phyloP scores from a whole-genome alignment of 1,284 basidiomycete genomes.

The Ganoderma boninense region DNA sequence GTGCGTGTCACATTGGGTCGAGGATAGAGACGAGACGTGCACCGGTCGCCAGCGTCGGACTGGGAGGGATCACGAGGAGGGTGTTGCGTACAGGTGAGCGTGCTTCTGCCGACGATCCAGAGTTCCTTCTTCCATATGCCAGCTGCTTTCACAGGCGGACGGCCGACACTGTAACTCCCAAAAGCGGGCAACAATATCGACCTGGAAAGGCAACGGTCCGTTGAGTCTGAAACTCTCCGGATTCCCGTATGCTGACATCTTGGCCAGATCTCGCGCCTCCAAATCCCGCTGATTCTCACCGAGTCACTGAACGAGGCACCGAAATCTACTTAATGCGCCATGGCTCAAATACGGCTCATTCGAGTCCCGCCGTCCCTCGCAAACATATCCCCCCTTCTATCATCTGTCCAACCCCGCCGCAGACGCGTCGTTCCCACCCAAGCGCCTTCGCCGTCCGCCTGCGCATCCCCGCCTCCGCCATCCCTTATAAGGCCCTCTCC shows the following conservation, averaged over 20 bases:
- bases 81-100: constrained; percentile 28
- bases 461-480: constrained; percentile 34
- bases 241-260: constrained; percentile 30
- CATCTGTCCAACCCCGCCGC: constrained; percentile 29
- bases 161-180: constrained; percentile 29
- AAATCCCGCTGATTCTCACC: constrained; percentile 33
- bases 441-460: constrained; percentile 30
- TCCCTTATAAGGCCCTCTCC: constrained; percentile 36
- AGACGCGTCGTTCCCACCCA: constrained; percentile 30
- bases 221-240: constrained; percentile 32
- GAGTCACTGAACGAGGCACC: constrained; percentile 34
- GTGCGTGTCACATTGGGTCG: constrained; percentile 23
- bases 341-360: constrained; percentile 33
- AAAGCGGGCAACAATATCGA: constrained; percentile 25
- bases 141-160: constrained; percentile 21
- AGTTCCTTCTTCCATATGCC: constrained; percentile 30
- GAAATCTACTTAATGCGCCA: constrained; percentile 32
- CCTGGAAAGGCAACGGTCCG: constrained; percentile 30
- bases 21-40: constrained; percentile 20
- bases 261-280: constrained; percentile 29
- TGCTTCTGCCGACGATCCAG: constrained; percentile 35
- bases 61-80: constrained; percentile 28
- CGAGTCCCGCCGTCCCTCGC: constrained; percentile 30
- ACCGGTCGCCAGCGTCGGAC: constrained; percentile 19
- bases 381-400: constrained; percentile 33